Evolutionary conservation across 495 filamentous ascomycete genomes (phyloP).

Genomic region (Podospora pseudoanserina): DNA sequence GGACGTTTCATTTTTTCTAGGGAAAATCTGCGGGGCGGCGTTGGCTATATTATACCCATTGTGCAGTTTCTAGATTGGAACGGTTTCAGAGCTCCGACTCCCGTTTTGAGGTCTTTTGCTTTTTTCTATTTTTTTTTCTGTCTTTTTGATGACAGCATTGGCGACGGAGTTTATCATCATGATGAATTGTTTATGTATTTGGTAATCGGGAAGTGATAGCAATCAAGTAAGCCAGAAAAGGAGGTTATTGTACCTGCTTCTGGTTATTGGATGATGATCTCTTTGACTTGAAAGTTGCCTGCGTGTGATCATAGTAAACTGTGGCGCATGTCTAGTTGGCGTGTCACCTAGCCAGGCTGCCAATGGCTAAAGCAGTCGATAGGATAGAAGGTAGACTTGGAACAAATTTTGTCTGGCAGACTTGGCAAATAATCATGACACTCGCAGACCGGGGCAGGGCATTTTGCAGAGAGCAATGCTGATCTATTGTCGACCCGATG

Average conservation of each 20-base stretch:
- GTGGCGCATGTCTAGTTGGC: no score
- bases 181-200: neutral
- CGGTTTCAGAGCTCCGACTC: constrained; percentile 18
- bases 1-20: constrained; percentile 11
- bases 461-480: neutral
- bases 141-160: neutral
- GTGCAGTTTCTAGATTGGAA: constrained; percentile 9
- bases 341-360: no score
- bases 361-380: no score
- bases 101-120: constrained; percentile 6
- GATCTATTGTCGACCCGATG: neutral
- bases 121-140: neutral
- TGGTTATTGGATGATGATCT: neutral
- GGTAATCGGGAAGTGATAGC: neutral
- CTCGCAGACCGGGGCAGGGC: no score
- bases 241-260: neutral
- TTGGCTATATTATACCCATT: constrained; percentile 13
- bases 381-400: no score
- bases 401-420: no score
- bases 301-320: neutral
- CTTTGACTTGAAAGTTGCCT: neutral
- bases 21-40: neutral
- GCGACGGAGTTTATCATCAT: neutral
- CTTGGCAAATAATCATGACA: neutral
- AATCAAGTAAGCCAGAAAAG: neutral